These are phyloP conservation scores for Penicillium sp. DNA, from an alignment of 2,329 filamentous ascomycete species.

Conservation along the genomic window DNA sequence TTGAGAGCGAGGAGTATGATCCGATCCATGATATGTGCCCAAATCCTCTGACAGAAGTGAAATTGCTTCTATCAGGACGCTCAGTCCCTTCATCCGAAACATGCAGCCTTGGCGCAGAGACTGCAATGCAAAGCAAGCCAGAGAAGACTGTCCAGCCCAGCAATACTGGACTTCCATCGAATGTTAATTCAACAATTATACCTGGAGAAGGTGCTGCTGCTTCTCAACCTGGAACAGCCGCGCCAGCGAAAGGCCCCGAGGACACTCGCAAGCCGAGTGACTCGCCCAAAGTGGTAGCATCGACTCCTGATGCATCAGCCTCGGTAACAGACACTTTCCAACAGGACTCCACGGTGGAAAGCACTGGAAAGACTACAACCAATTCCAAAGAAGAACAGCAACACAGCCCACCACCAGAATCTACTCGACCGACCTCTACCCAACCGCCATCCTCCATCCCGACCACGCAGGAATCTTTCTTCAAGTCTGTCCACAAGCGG, in stretches of 20 bases:
- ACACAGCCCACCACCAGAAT: conserved; percentile 31
- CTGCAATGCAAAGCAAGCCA: conserved; percentile 1
- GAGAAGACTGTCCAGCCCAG: conserved; percentile 18
- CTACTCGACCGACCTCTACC: conserved; percentile 41
- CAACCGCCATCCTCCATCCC: conserved; percentile 63
- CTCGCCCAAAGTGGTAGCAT: conserved; percentile 12
- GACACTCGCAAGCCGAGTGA: conserved; percentile 24
- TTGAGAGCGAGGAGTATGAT: conserved; percentile 7
- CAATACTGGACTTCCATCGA: conserved; percentile 22
- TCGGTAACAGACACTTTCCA: conserved; percentile 20
- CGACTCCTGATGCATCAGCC: conserved; percentile 19
- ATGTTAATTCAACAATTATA: conserved; percentile 8
- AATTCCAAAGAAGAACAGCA: conserved; percentile 35
- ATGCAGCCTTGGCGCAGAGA: conserved; percentile 22
- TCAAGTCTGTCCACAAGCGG: conserved; percentile 93
- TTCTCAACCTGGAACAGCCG: conserved; percentile 5
- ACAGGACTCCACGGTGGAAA: conserved; percentile 26
- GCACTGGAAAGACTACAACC: conserved; percentile 22
- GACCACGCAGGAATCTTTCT: conserved; percentile 95
- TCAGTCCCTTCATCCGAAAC: conserved; percentile 4
- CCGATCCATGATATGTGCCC: conserved; percentile 17
- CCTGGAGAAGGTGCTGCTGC: conserved; percentile 6
- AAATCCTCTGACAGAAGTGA: conserved; percentile 15
- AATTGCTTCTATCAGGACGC: conserved; percentile 13
- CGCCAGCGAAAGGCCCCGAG: conserved; percentile 15